Conservation (phyloP, 495 filamentous ascomycete genomes). For the Penicillium nucicola region DNA sequence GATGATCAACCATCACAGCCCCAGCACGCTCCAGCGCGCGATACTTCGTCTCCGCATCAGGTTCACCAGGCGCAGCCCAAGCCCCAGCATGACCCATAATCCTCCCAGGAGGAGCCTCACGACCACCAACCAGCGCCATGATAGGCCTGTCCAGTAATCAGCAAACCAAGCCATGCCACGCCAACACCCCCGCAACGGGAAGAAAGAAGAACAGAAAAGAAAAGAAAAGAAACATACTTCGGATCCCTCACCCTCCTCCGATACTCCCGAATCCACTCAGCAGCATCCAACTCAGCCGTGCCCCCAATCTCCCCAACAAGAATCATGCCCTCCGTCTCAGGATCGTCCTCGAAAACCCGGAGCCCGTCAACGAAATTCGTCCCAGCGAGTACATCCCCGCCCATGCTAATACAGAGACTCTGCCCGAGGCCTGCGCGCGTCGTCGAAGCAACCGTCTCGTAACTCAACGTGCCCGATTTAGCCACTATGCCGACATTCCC, state of each 20-base stretch:
- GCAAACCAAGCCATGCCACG: background rate
- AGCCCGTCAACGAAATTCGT: slow-evolving; percentile 80
- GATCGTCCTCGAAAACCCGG: slow-evolving; percentile 67
- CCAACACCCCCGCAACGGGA: no score
- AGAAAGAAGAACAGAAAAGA: background rate
- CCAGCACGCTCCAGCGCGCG: slow-evolving; percentile 66
- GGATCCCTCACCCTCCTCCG: slow-evolving; percentile 53
- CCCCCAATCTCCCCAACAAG: slow-evolving; percentile 89
- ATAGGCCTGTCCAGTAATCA: slow-evolving; percentile 57
- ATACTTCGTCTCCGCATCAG: slow-evolving; percentile 62
- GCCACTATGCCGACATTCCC: slow-evolving; percentile 79
- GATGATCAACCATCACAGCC: slow-evolving; percentile 75
- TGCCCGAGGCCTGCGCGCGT: slow-evolving; percentile 81
- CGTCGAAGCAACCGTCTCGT: slow-evolving; percentile 82
- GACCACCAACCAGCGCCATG: slow-evolving; percentile 71
- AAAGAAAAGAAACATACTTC: slow-evolving; percentile 53
- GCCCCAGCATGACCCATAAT: slow-evolving; percentile 91
- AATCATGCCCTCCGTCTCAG: slow-evolving; percentile 77
- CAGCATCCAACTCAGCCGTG: slow-evolving; percentile 73
- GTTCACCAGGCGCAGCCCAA: slow-evolving; percentile 66
- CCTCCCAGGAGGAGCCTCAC: slow-evolving; percentile 60
- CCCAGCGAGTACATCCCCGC: slow-evolving; percentile 79
- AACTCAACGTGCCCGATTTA: slow-evolving; percentile 85
- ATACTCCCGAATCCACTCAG: slow-evolving; percentile 75
- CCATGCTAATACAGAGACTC: slow-evolving; percentile 83